phyloP scores from a whole-genome alignment of 192 early-diverging fungal species.

The Thoreauomyces humboldtii region DNA sequence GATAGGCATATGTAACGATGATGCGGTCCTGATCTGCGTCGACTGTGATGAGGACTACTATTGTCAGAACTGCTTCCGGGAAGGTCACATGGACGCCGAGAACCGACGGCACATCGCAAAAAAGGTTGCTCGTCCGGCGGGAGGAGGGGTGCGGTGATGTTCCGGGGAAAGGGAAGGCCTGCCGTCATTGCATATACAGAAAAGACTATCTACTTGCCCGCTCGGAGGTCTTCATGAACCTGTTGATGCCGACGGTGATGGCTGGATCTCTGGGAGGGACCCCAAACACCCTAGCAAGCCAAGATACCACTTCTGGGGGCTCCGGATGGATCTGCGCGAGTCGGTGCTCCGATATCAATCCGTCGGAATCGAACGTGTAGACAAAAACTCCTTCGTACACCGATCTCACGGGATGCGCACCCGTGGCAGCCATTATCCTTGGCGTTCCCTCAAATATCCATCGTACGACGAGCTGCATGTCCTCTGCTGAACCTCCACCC shows the following conservation, averaged over 20 bases:
- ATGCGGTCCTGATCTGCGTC: slow-evolving; percentile 54
- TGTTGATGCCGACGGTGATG: too few species aligned
- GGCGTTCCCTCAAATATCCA: slow-evolving; percentile 47
- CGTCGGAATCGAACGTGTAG: slow-evolving; percentile 34
- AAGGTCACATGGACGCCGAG: slow-evolving; percentile 50
- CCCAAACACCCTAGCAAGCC: slow-evolving; percentile 1
- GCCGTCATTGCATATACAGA: too few species aligned
- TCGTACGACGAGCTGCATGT: slow-evolving; percentile 27
- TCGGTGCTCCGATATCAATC: slow-evolving; percentile 31
- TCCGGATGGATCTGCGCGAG: slow-evolving; percentile 35
- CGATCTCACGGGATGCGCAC: slow-evolving; percentile 14
- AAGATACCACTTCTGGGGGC: slow-evolving; percentile 26
- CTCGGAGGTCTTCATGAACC: too few species aligned
- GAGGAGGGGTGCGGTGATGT: too few species aligned
- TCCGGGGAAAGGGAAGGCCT: too few species aligned
- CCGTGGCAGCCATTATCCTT: slow-evolving; percentile 19
- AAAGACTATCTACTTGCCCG: too few species aligned
- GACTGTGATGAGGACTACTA: slow-evolving; percentile 64
- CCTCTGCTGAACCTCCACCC: slow-evolving; percentile 13
- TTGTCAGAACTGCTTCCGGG: slow-evolving; percentile 53
- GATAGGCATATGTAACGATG: slow-evolving; percentile 62
- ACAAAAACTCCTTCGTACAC: slow-evolving; percentile 46
- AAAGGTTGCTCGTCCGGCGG: too few species aligned
- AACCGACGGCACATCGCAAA: slow-evolving; percentile 30
- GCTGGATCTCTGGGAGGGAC: background rate